Evolutionary conservation across 208 protist species (phyloP).

Genomic region (Trypanosoma scelopori): DNA sequence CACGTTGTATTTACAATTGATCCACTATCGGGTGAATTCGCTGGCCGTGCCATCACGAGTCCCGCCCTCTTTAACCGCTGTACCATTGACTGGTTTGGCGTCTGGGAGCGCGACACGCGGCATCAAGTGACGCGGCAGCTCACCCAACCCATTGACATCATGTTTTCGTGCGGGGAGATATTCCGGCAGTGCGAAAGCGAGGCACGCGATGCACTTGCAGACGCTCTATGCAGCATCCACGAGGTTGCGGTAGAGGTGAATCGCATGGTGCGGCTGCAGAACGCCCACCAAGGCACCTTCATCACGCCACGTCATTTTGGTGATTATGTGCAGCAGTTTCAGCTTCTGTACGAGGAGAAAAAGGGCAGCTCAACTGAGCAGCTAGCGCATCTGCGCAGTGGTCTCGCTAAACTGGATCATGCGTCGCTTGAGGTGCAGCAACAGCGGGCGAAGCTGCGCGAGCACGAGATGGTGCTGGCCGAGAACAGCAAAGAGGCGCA

Average conservation of each 20-base stretch:
- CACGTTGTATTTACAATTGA: constrained; percentile 99
- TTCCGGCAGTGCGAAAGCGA: constrained; percentile 51
- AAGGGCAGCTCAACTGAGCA: constrained; percentile 91
- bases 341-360: constrained; percentile 94
- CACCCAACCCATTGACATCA: constrained; percentile 89
- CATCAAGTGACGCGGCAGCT: constrained; percentile 93
- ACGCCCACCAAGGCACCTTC: constrained; percentile 90
- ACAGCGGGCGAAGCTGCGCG: constrained; percentile 80
- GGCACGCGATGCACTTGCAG: constrained; percentile 75
- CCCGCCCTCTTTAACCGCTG: constrained; percentile 99
- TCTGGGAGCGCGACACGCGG: constrained; percentile 95
- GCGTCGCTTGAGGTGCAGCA: constrained; percentile 89
- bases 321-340: constrained; percentile 97
- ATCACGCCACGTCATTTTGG: constrained; percentile 98
- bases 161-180: constrained; percentile 41
- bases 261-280: constrained; percentile 53
- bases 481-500: constrained; percentile 79
- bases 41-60: constrained; percentile 93
- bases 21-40: constrained; percentile 96
- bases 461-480: constrained; percentile 79
- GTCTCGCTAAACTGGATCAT: constrained; percentile 93
- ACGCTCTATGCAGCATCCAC: constrained; percentile 93
- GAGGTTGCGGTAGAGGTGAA: constrained; percentile 87
- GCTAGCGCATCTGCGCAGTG: constrained; percentile 95
- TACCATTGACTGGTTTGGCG: constrained; percentile 99